Base-by-base conservation (phyloP, 2,329 filamentous ascomycete genomes). In the Triangularia verruculosa region DNA sequence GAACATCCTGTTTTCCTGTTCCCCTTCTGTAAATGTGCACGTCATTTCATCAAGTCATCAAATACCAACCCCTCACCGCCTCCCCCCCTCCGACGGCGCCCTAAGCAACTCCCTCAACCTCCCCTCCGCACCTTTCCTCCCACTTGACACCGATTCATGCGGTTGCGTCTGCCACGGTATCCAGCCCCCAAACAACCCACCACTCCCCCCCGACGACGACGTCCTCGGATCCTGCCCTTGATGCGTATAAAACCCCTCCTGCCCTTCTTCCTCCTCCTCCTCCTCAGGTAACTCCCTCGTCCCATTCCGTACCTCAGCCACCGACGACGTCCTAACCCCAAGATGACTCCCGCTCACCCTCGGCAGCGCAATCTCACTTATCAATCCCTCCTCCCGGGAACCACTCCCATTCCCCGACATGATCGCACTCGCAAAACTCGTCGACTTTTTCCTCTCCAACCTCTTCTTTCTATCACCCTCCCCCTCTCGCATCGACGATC, bases 351-450 rank as follows among this genome's bases (percentile, higher is more conserved):
- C 81, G 0, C 84, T 86, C 1, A 83, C 86, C 67, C 85, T 82
- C 1, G 86, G 84, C 17, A 79, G 72, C n/a, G 85, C 83, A 3
- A 82, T 85, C 59, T 83, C 80, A 68, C 86, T 80, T 6, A 86
- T 74, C 11, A 88, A 76, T 17, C 77, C 78, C 1, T 76, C 74
- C 5, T 78, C 73, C 1, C 78, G 9, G 7, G 15, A 51, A 76
- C 2, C 69, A 70, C 15, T 75, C 73, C 1, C 75, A 76, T 24
- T 15, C 4, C 54, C 20, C 30, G 6, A 74, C 55, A 83, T 78
- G 32, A 83, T 75, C 53, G 80, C 77, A 4, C 78, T 77, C 11
- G 80, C 79, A 65, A 83, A 80, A 1, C 79, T 76, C 1, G 77
- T 74, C 2, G 79, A 77, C 64, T 75, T 80, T 12, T 75, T 74